Base-by-base conservation (phyloP, 805 yeast species). In the Saccharomycopsis amapae region DNA sequence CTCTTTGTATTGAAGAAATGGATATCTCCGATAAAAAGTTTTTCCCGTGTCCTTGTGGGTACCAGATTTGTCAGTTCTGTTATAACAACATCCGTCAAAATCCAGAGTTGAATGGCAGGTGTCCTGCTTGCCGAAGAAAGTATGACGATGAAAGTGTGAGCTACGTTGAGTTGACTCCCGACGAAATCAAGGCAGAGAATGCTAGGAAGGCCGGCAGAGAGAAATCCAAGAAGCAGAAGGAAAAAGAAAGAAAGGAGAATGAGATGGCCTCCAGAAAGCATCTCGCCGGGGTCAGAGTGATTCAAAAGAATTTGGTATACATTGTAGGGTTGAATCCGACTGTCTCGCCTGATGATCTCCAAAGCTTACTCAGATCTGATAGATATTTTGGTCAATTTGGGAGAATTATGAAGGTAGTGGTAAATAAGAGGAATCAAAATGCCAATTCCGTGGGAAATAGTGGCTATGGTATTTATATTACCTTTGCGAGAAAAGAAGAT, bases 41-140 rank as follows among this genome's bases (percentile, higher is more conserved):
- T 72, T 87, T 84, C 63, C 99, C 99, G n/a, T 93, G 99, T 70
- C 97, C 97, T 1, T 93, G 99, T 68, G 99, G 99, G 17, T 93
- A 93, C 60, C 97, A 94, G 63, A 85, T 93, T 48, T 93, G 99
- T 64, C 97, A 90, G 71, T 93, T 93, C 62, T 93, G 99, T 64
- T 93, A 90, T 72, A 93, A 93, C 67, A 90, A 89, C 62, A 93
- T 93, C 58, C 76, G 96, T 53, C 93, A 87, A 54, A 90, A 90
- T 56, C 97, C 97, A 1, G 96, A 93, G 62, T 69, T 90, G 52
- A 89, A 89, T 61, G 97, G 97, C 2, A 78, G 87, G 55, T 93
- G 99, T 67, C 99, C 99, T 1, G 97, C 95, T 1, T 93, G 99
- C 65, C 84, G 99, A 60, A 72, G 98, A 51, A 75, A 81, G 19